A percentile compares a stretch with the other conserved stretches of the same genome.
Evolutionary conservation across 257 asterid species (phyloP).

Genomic region (Solanum piurae): DNA sequence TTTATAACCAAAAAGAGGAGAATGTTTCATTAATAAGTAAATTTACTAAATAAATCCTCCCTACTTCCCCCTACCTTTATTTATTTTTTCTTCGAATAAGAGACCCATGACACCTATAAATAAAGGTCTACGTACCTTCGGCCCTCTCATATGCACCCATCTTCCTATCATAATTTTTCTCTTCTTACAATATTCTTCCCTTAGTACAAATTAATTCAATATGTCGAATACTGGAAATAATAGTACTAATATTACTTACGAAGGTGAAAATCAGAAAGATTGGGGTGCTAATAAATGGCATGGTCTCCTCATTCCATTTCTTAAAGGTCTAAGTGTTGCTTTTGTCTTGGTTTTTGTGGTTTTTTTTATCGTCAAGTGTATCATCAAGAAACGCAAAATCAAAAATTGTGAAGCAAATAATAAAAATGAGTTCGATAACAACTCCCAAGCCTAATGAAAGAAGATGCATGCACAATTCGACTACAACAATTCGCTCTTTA

Average conservation of each 20-base stretch:
- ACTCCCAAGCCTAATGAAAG: neutral
- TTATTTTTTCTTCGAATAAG: neutral
- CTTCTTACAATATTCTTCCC: neutral
- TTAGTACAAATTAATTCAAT: neutral
- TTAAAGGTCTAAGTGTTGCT: neutral
- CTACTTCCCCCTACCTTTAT: neutral
- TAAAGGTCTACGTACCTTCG: neutral
- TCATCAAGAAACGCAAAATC: neutral
- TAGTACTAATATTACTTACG: neutral
- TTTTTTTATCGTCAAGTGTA: neutral
- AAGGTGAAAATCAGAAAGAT: neutral
- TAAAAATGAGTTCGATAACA: neutral
- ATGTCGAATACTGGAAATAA: neutral
- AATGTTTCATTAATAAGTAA: neutral
- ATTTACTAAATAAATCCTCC: neutral
- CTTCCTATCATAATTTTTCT: neutral
- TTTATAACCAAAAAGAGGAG: neutral
- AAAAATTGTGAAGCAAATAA: neutral
- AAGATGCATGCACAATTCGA: neutral
- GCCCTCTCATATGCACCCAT: neutral
- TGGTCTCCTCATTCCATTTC: neutral
- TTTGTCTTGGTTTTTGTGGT: neutral
- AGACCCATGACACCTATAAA: neutral
- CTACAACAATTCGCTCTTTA: neutral
- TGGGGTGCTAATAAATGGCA: neutral